Base-by-base conservation (phyloP, 2,329 filamentous ascomycete species). In the Thielaviopsis populi region DNA sequence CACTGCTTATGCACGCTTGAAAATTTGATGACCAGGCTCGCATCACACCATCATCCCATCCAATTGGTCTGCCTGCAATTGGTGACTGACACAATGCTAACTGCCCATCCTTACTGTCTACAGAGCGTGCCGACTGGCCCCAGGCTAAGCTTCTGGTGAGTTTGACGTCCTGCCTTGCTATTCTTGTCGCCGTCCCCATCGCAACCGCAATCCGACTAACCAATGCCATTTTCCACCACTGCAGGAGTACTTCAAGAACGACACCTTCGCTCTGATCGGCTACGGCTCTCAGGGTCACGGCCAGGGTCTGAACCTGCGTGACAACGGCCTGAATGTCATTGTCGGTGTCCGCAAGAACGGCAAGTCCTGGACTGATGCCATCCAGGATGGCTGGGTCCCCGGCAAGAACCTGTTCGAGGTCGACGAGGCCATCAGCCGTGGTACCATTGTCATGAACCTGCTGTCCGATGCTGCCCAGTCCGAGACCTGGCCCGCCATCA, bases 351-450 rank as follows among this genome's bases (percentile, higher is more conserved):
- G 94, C 75, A 97, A 97, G 87, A 87, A 94, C 78, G 94, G 94
- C 75, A 85, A 91, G 75, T 97, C 94, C 71, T 99, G 94, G 94
- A 91, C 96, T 80, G 94, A 99, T 77, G 94, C 94, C 72, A 77
- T 89, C 74, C 86, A 95, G 79, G 94, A 99, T 78, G 94, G 94
- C 79, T 99, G 94, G 94, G 86, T 97, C 66, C 87, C 90, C 73
- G 94, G 91, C 78, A 95, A 92, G 84, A 99, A 96, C 85, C 85
- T 99, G 71, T 99, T 99, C 80, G 92, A 96, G 72, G 87, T 99
- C 71, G 91, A 95, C 74, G 91, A 96, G 80, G 94, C 94, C 76
- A 96, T 99, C 79, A 79, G 83, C 75, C 88, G 86, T 77, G 90
- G 92, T 75, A 91, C 91, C 78, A 89, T 97, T 76, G 76, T 99